phyloP scores from a whole-genome alignment of 2,329 filamentous ascomycete genomes.

The Neofusicoccum umdonicola region DNA sequence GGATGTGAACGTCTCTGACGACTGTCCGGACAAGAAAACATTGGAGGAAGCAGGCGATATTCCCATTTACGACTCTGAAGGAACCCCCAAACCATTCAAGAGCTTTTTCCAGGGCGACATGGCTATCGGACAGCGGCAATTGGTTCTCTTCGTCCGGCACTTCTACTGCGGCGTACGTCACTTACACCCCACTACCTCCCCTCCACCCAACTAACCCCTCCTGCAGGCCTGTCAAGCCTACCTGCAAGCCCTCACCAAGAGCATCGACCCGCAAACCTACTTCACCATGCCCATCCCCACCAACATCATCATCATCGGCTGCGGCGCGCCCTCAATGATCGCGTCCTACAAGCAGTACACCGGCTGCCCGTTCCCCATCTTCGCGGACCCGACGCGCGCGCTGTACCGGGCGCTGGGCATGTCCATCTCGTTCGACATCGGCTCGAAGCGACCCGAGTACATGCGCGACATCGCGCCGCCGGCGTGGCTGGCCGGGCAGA shows the following conservation, averaged over 20 bases:
- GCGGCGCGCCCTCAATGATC: slow-evolving; percentile 64
- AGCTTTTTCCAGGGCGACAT: slow-evolving; percentile 57
- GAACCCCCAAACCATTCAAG: slow-evolving; percentile 61
- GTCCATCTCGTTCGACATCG: slow-evolving; percentile 58
- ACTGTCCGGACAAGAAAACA: neutral
- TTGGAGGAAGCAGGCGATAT: slow-evolving; percentile 24
- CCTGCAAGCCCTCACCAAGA: slow-evolving; percentile 56
- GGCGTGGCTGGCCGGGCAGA: slow-evolving; percentile 31
- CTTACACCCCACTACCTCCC: neutral
- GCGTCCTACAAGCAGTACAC: slow-evolving; percentile 59
- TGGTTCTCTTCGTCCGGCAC: slow-evolving; percentile 42
- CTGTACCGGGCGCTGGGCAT: slow-evolving; percentile 65
- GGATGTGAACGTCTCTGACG: slow-evolving; percentile 23
- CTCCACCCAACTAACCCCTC: neutral
- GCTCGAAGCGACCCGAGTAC: slow-evolving; percentile 57
- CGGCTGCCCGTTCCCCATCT: slow-evolving; percentile 63
- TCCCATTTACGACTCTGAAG: slow-evolving; percentile 59
- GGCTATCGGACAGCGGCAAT: slow-evolving; percentile 35
- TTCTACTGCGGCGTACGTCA: slow-evolving; percentile 41
- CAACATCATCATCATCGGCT: slow-evolving; percentile 64
- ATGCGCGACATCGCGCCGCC: slow-evolving; percentile 42
- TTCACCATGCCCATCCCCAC: slow-evolving; percentile 51
- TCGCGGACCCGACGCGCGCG: slow-evolving; percentile 63
- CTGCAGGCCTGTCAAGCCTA: slow-evolving; percentile 68
- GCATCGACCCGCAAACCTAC: slow-evolving; percentile 43